Evolutionary conservation across 2,329 filamentous ascomycete species (phyloP).

Genomic region (Nigrospora oryzae): DNA sequence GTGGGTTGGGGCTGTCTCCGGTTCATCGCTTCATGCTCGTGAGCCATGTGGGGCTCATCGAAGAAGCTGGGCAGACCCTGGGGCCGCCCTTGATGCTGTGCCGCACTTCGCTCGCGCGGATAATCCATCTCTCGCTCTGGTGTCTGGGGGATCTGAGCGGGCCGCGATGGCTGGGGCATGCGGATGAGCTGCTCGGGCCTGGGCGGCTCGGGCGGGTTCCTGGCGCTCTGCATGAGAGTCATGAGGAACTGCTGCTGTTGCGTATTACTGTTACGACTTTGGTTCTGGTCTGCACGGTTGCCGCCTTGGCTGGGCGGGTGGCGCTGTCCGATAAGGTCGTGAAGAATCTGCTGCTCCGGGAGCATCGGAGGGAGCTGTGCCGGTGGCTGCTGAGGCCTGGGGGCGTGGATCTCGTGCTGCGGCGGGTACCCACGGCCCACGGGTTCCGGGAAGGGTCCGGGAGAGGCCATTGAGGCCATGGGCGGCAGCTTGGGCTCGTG

Average conservation of each 20-base stretch:
- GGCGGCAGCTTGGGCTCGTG: conserved; percentile 20
- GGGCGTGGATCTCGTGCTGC: conserved; percentile 44
- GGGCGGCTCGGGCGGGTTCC: conserved; percentile 39
- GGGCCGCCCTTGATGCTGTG: conserved; percentile 23
- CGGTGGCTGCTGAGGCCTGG: conserved; percentile 29
- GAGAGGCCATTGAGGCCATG: conserved; percentile 34
- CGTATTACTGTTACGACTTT: conserved; percentile 37
- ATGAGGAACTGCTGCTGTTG: conserved; percentile 79
- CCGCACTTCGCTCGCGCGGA: conserved; percentile 26
- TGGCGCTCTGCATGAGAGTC: conserved; percentile 62
- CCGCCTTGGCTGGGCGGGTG: conserved; percentile 26
- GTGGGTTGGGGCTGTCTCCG: conserved; percentile 41
- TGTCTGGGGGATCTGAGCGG: conserved; percentile 35
- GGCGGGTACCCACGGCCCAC: conserved; percentile 11
- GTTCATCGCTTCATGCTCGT: conserved; percentile 30
- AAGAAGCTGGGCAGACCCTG: conserved; percentile 40
- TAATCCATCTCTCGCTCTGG: conserved; percentile 42
- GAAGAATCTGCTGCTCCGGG: conserved; percentile 48
- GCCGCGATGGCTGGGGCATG: conserved; percentile 42
- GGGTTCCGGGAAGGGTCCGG: conserved; percentile 38
- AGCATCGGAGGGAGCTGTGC: conserved; percentile 37
- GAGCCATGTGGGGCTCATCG: conserved; percentile 41
- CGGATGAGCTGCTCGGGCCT: conserved; percentile 45
- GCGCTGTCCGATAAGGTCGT: conserved; percentile 52
- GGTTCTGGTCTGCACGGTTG: conserved; percentile 30